Conservation (phyloP, 2,329 filamentous ascomycete species). For the Ploettnerulaceae sp. region DNA sequence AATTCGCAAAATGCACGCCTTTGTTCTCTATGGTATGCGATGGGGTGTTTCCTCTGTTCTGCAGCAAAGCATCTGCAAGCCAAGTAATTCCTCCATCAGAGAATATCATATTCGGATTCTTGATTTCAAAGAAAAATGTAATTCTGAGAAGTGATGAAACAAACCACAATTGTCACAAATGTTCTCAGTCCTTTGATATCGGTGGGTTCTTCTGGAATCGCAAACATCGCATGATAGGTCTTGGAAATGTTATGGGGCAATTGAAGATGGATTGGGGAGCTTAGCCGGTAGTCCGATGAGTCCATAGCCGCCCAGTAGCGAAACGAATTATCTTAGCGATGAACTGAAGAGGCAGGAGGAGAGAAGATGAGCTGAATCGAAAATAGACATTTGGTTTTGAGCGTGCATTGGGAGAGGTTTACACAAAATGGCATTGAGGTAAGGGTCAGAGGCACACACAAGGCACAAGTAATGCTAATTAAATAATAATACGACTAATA, state of each 20-base stretch:
- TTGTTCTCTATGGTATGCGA: background rate
- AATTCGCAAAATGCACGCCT: background rate
- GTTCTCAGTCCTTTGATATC: slow-evolving; percentile 28
- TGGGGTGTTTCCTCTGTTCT: slow-evolving; percentile 2
- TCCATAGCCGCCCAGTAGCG: slow-evolving; percentile 12
- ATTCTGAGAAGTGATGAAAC: background rate
- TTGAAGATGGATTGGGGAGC: slow-evolving; percentile 25
- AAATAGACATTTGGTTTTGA: background rate
- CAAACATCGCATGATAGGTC: slow-evolving; percentile 27
- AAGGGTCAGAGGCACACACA: background rate
- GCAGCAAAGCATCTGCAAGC: slow-evolving; percentile 4
- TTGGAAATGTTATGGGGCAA: slow-evolving; percentile 32
- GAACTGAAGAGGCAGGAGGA: slow-evolving; percentile 14
- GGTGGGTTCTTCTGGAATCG: slow-evolving; percentile 25
- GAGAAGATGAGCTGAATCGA: slow-evolving; percentile 25
- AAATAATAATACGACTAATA: no score
- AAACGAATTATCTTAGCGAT: slow-evolving; percentile 19
- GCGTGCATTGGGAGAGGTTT: background rate
- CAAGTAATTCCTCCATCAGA: background rate
- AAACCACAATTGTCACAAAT: background rate
- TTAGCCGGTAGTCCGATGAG: slow-evolving; percentile 22
- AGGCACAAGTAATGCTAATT: no score
- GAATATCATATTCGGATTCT: background rate
- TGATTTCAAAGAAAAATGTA: background rate
- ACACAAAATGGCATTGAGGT: background rate